Evolutionary conservation across 2,329 filamentous ascomycete species (phyloP), one percentile per base, ranked within the genome.

Genomic region (Aspergillus fumigatus): DNA sequence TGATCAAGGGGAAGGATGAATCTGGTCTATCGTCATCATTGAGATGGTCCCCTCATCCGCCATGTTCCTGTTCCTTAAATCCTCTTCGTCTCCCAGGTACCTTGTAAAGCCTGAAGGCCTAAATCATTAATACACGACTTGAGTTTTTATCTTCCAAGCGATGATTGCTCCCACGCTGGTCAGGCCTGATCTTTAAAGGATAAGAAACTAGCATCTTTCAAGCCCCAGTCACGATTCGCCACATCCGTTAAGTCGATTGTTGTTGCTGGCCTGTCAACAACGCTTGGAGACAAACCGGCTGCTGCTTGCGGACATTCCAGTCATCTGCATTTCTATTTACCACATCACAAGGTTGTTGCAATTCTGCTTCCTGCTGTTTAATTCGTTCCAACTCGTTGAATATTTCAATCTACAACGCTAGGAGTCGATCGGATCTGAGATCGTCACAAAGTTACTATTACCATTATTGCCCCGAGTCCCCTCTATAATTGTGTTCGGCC

Each of bases 211-310:
- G 21, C 6, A 21, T 45, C 41, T 4, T 14, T 7, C 23, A 14
- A 14, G 23, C 21, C 43, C 55, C 55, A 55, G 51, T 55, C 49
- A 40, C 48, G 50, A 58, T 58, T 58, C 53, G 56, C 56, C 56
- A 58, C 56, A 50, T 56, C 41, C 41, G 41, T 43, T 23, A 10
- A 14, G 41, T 8, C 23, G 11, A 14, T 45, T 19, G 8, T 17
- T 38, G 8, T 45, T 45, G 41, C 21, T 45, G 19, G 40, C 40
- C 23, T 45, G 41, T 23, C 21, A 23, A 21, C 41, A 45, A 10
- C 43, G 23, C 43, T 6, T 6, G 32, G n/a, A 17, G 14, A 38
- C 14, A 38, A 38, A 17, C 25, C 43, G 43, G 23, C 21, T 47
- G 21, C 21, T 47, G 43, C 21, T 47, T 47, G 43, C 43, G 43